These are phyloP conservation scores for Vitis rotundifolia DNA, from an alignment of 164 flowering plant genomes.

Conservation along the genomic window DNA sequence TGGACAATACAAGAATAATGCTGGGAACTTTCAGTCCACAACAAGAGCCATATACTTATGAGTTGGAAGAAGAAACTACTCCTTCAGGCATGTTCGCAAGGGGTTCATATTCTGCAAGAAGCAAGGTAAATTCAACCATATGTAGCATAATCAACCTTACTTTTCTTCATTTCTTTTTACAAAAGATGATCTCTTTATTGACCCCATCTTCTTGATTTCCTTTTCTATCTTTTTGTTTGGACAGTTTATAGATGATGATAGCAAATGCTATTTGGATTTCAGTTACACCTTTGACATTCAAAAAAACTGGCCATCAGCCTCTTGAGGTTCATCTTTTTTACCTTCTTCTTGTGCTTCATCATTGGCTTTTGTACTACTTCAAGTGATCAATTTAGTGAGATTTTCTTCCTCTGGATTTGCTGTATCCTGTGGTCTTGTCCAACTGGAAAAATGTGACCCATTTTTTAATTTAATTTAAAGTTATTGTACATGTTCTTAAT, in stretches of 20 bases:
- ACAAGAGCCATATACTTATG: slow-evolving; percentile 45
- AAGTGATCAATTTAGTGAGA: not conserved
- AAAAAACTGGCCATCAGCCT: slow-evolving; percentile 42
- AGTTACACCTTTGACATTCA: slow-evolving; percentile 55
- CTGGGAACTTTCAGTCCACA: slow-evolving; percentile 65
- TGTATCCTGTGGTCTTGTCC: no score
- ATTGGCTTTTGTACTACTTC: not conserved
- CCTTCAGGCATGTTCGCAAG: slow-evolving; percentile 56
- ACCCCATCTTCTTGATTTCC: not conserved
- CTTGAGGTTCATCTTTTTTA: slow-evolving; percentile 3
- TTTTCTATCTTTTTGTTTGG: not conserved
- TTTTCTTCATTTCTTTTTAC: not conserved
- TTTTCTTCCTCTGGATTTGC: not conserved
- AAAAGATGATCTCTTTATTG: not conserved
- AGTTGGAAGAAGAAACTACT: slow-evolving; percentile 47
- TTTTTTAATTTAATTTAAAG: no score
- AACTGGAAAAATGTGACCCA: no score
- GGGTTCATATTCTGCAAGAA: slow-evolving; percentile 50
- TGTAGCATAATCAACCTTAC: not conserved
- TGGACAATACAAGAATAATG: slow-evolving; percentile 48
- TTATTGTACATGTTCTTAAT: no score
- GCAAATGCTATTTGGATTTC: slow-evolving; percentile 56
- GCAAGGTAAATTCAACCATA: slow-evolving; percentile 38
- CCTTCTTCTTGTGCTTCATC: no score
- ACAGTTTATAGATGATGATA: slow-evolving; percentile 57